Percentiles rank a stretch among this genome's conserved stretches.
Conservation (phyloP, 768 basidiomycete species). For the Phallus indusiatus region DNA sequence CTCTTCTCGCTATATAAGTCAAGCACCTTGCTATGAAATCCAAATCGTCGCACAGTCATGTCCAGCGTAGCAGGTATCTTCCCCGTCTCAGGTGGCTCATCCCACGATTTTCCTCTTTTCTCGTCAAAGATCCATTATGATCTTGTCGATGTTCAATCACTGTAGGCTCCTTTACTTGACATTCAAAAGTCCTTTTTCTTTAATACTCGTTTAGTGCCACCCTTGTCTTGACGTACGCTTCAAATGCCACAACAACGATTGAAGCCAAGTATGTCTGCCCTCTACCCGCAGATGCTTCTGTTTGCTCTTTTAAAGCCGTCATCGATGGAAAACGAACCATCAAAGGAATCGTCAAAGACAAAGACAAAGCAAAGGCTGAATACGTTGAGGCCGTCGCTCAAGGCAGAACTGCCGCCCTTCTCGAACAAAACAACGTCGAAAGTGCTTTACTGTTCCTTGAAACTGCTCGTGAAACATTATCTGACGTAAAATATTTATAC, state of each 20-base stretch:
- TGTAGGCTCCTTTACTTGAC: neutral
- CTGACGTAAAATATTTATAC: neutral
- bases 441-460: constrained; percentile 25
- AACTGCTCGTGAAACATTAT: too few species aligned
- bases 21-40: neutral
- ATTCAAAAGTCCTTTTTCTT: neutral
- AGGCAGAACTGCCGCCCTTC: constrained; percentile 35
- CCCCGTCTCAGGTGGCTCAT: neutral
- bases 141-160: constrained; percentile 1
- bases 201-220: neutral
- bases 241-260: neutral
- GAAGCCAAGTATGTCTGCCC: constrained; percentile 44
- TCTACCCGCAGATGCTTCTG: constrained; percentile 42
- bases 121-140: constrained; percentile 1
- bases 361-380: constrained; percentile 29
- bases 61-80: neutral
- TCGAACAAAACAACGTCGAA: constrained; percentile 43
- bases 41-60: neutral
- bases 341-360: constrained; percentile 40
- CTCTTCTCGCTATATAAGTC: neutral
- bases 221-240: constrained; percentile 10
- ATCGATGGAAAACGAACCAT: constrained; percentile 35
- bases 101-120: neutral
- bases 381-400: constrained; percentile 31
- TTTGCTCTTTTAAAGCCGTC: constrained; percentile 44